Conservation (phyloP, 192 early-diverging fungal genomes). For the Chytriomyces confervae region DNA sequence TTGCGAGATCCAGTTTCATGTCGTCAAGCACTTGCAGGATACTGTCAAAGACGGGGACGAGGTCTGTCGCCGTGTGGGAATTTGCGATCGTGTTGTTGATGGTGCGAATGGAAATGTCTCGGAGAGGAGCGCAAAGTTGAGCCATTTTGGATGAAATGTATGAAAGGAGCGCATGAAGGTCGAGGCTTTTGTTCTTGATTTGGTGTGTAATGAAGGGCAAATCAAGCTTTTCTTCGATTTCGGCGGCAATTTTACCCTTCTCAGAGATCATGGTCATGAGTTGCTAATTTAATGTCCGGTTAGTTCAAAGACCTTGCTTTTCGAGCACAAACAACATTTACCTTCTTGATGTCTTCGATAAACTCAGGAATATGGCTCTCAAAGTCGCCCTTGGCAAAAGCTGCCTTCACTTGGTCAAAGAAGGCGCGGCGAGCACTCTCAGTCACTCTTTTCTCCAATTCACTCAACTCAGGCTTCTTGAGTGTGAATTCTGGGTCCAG, state of each 20-base stretch:
- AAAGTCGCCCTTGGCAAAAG: constrained; percentile 57
- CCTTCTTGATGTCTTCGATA: constrained; percentile 63
- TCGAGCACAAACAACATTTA: constrained; percentile 41
- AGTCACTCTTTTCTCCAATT: constrained; percentile 62
- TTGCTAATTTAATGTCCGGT: constrained; percentile 44
- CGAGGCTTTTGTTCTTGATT: constrained; percentile 59
- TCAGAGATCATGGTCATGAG: constrained; percentile 70
- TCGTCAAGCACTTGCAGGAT: constrained; percentile 70
- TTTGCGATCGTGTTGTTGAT: constrained; percentile 20
- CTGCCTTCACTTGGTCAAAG: constrained; percentile 70
- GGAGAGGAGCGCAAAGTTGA: constrained; percentile 77
- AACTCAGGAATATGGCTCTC: constrained; percentile 58
- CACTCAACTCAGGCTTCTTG: constrained; percentile 43
- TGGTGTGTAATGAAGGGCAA: constrained; percentile 72
- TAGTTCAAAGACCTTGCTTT: neutral
- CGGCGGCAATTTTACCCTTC: constrained; percentile 53
- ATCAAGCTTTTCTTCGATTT: constrained; percentile 73
- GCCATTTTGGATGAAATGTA: constrained; percentile 66
- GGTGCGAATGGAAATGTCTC: constrained; percentile 65
- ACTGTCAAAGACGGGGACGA: constrained; percentile 52
- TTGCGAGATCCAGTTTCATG: constrained; percentile 84
- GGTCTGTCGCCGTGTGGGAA: neutral
- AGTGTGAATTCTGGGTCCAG: constrained; percentile 76
- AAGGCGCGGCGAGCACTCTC: constrained; percentile 71
- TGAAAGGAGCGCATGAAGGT: constrained; percentile 52